phyloP scores from a whole-genome alignment of 2,329 filamentous ascomycete genomes.

The Penicillium italicum region DNA sequence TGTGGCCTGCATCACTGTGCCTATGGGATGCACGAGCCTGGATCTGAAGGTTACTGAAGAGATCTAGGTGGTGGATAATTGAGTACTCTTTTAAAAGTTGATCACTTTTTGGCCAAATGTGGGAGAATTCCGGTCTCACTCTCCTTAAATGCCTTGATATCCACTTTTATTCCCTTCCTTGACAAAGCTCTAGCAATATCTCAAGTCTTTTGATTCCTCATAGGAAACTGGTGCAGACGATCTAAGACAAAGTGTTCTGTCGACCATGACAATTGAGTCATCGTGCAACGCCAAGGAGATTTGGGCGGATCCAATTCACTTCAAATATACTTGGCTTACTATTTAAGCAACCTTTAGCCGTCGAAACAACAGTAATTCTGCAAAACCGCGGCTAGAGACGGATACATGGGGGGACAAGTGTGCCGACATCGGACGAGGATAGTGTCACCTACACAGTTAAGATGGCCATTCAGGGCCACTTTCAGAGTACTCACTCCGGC shows the following conservation, averaged over 20 bases:
- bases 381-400: background rate
- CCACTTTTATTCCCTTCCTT: background rate
- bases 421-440: background rate
- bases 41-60: background rate
- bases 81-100: background rate
- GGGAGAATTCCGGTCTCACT: background rate
- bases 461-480: background rate
- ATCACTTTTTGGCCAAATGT: background rate
- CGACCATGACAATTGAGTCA: background rate
- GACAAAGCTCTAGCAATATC: background rate
- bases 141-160: background rate
- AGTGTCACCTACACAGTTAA: background rate
- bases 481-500: background rate
- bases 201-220: background rate
- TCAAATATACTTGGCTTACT: background rate
- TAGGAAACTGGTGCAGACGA: background rate
- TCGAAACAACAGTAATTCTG: background rate
- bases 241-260: background rate
- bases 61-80: background rate
- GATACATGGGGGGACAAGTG: background rate
- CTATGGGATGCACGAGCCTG: conserved; percentile 1
- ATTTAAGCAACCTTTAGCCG: background rate
- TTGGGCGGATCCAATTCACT: background rate
- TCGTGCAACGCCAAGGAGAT: background rate
- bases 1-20: conserved; percentile 9